These are phyloP conservation scores for Chlorencoelia australis DNA, from an alignment of 2,329 filamentous ascomycete genomes.

Conservation along the genomic window DNA sequence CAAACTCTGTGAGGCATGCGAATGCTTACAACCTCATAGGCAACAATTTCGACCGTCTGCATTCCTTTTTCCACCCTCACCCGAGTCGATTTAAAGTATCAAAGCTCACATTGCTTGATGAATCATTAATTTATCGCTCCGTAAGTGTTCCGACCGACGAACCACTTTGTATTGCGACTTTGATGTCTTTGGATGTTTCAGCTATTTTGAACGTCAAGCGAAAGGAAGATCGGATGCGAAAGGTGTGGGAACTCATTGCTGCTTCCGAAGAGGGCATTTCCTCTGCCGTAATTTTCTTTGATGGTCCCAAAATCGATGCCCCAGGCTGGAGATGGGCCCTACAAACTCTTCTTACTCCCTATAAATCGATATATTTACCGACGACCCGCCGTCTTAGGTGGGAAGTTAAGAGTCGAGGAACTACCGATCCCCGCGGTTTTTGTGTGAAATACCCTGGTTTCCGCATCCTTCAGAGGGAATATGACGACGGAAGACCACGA, in stretches of 20 bases:
- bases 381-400: background rate
- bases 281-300: background rate
- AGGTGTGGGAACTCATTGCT: slow-evolving; percentile 1
- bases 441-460: slow-evolving; percentile 3
- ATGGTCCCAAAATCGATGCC: slow-evolving; percentile 1
- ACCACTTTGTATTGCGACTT: slow-evolving; percentile 22
- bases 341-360: slow-evolving; percentile 2
- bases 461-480: background rate
- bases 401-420: background rate
- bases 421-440: slow-evolving; percentile 2
- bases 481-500: slow-evolving; percentile 4
- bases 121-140: slow-evolving; percentile 21
- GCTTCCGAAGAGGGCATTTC: background rate
- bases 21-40: no score
- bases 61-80: background rate
- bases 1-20: no score
- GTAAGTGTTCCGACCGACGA: slow-evolving; percentile 26
- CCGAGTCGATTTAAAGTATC: background rate
- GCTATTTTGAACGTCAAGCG: background rate
- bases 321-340: slow-evolving; percentile 25
- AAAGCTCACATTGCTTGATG: slow-evolving; percentile 13
- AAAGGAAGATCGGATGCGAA: slow-evolving; percentile 1
- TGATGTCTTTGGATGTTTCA: background rate
- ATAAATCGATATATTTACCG: background rate
- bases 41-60: background rate